phyloP scores from a whole-genome alignment of 176 grass and related monocot species.

The Zoysia pacifica region DNA sequence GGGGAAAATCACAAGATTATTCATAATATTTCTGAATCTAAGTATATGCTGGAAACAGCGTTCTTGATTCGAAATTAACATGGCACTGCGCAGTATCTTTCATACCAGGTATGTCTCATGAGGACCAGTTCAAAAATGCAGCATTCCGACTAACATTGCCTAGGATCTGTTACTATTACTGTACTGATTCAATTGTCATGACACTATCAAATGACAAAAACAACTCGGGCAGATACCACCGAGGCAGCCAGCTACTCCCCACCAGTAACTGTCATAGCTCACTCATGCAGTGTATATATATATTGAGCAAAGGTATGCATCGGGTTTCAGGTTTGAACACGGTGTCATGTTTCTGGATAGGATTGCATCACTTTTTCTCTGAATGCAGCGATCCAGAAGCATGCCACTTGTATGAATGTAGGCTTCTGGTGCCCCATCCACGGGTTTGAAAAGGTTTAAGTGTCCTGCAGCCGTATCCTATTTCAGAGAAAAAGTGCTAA shows the following conservation, averaged over 20 bases:
- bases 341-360: conserved; percentile 4
- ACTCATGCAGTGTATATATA: conserved; percentile 2
- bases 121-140: conserved; percentile 48
- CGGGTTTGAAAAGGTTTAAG: conserved; percentile 21
- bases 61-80: neutral
- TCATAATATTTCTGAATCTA: conserved; percentile 19
- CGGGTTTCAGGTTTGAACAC: conserved; percentile 16
- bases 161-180: conserved; percentile 19
- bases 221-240: conserved; percentile 7
- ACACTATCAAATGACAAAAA: conserved; percentile 35
- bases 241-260: conserved; percentile 14
- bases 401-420: conserved; percentile 12
- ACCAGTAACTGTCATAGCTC: conserved; percentile 3
- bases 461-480: neutral
- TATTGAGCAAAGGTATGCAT: conserved; percentile 7
- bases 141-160: conserved; percentile 24
- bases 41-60: neutral
- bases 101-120: conserved; percentile 23
- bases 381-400: neutral
- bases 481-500: conserved; percentile 12
- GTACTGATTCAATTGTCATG: conserved; percentile 10
- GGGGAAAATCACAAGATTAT: neutral
- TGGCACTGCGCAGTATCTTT: conserved; percentile 31
- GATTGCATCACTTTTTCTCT: neutral
- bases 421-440: conserved; percentile 9